Conservation (phyloP, 208 protist species). For the Acanthamoeba castellanii region DNA sequence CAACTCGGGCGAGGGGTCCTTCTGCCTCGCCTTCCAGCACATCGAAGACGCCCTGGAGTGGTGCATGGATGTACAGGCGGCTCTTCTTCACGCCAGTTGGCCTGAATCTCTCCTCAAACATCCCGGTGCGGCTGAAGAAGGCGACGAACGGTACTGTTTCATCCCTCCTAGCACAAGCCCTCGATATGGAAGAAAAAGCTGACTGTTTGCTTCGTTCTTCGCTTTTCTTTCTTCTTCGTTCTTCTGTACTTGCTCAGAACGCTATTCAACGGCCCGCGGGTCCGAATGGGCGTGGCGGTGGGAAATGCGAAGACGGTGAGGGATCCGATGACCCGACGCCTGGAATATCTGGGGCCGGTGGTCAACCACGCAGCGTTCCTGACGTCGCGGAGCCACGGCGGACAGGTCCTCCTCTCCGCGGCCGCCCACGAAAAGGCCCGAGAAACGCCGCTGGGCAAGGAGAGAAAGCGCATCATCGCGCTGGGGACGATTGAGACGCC, state of each 20-base stretch:
- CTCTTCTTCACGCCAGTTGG: background rate
- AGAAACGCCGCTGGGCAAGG: background rate
- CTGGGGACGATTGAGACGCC: background rate
- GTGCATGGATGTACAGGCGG: slow-evolving; percentile 23
- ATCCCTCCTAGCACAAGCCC: background rate
- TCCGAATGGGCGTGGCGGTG: slow-evolving; percentile 5
- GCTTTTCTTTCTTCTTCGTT: background rate
- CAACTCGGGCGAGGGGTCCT: slow-evolving; percentile 33
- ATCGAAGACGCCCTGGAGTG: background rate
- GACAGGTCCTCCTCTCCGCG: slow-evolving; percentile 3
- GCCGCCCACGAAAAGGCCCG: background rate
- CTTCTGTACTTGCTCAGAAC: background rate
- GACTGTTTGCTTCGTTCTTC: background rate
- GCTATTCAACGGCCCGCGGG: background rate
- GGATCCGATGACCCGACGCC: slow-evolving; percentile 26
- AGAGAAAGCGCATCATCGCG: slow-evolving; percentile 5
- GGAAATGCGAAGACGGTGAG: background rate
- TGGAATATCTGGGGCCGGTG: slow-evolving; percentile 30
- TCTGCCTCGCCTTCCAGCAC: slow-evolving; percentile 58
- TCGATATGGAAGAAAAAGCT: too few relatives aligned
- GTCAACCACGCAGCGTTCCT: slow-evolving; percentile 20
- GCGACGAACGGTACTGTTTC: background rate
- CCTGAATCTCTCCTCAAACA: background rate
- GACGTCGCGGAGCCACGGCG: slow-evolving; percentile 13
- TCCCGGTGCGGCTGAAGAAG: slow-evolving; percentile 35